These are phyloP conservation scores for Lactarius pseudohatsudake DNA, from an alignment of 768 basidiomycete genomes.

Conservation along the genomic window DNA sequence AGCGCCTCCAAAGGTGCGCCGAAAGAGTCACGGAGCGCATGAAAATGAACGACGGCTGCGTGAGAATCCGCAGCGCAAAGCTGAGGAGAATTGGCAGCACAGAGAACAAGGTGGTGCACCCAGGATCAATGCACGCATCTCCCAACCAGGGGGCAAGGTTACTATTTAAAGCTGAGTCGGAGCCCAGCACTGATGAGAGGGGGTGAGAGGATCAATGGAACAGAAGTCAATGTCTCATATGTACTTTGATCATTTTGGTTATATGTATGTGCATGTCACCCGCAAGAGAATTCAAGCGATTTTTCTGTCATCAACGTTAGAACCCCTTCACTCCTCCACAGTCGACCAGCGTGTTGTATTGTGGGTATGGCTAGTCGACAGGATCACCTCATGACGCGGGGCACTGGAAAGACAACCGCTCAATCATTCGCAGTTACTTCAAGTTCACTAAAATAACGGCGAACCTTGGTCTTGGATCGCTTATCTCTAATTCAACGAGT, in stretches of 20 bases:
- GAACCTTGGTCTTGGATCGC: background rate
- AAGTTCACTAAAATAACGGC: background rate
- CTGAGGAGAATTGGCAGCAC: conserved; percentile 26
- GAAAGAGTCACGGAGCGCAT: conserved; percentile 22
- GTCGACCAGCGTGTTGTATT: background rate
- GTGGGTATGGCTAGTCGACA: background rate
- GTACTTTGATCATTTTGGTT: background rate
- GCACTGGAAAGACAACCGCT: background rate
- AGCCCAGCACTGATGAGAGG: background rate
- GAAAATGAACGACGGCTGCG: conserved; percentile 28
- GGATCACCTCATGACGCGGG: background rate
- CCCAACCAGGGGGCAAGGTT: conserved; percentile 54
- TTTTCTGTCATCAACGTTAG: background rate
- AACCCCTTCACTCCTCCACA: too few species aligned
- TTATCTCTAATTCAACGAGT: background rate
- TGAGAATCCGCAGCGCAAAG: conserved; percentile 28
- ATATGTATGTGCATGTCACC: background rate
- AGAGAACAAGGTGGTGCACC: conserved; percentile 11
- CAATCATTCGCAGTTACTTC: background rate
- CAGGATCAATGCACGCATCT: conserved; percentile 49
- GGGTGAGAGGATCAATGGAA: background rate
- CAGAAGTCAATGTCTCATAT: background rate
- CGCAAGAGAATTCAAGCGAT: background rate
- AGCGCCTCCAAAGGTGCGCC: conserved; percentile 23
- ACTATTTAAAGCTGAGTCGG: conserved; percentile 35